phyloP scores from a whole-genome alignment of 208 protist species.

The Crithidia brevicula region DNA sequence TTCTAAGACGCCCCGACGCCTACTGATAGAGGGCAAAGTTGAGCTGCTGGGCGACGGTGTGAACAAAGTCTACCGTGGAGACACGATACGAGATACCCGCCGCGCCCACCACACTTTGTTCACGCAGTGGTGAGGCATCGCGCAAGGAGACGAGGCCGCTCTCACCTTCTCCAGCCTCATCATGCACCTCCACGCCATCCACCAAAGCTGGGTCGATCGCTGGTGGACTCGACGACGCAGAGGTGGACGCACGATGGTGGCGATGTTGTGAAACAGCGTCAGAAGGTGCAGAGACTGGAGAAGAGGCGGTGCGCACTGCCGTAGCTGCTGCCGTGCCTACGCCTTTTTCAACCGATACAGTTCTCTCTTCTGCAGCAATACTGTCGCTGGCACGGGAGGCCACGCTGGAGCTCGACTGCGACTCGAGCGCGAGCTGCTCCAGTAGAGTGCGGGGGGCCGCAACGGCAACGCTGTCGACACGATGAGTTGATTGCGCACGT shows the following conservation, averaged over 20 bases:
- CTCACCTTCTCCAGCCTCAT: neutral
- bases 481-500: neutral
- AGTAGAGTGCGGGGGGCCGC: constrained; percentile 7
- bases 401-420: constrained; percentile 17
- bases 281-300: neutral
- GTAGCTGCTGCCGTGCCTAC: too few relatives aligned
- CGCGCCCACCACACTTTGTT: constrained; percentile 22
- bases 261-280: neutral
- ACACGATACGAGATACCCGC: constrained; percentile 22
- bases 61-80: constrained; percentile 22
- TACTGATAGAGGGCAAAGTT: constrained; percentile 37
- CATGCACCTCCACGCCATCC: neutral
- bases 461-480: neutral
- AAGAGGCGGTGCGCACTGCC: neutral
- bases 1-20: neutral
- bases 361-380: neutral
- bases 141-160: constrained; percentile 16
- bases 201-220: neutral
- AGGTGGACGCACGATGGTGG: neutral
- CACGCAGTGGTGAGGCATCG: constrained; percentile 34
- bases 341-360: too few relatives aligned
- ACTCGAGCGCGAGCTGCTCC: constrained; percentile 26
- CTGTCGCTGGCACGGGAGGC: neutral
- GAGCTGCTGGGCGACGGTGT: constrained; percentile 23
- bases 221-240: constrained; percentile 6